A percentile compares a stretch with the other conserved stretches of the same genome.
Conservation (phyloP, 768 basidiomycete genomes). For the Naematelia aurantialba region DNA sequence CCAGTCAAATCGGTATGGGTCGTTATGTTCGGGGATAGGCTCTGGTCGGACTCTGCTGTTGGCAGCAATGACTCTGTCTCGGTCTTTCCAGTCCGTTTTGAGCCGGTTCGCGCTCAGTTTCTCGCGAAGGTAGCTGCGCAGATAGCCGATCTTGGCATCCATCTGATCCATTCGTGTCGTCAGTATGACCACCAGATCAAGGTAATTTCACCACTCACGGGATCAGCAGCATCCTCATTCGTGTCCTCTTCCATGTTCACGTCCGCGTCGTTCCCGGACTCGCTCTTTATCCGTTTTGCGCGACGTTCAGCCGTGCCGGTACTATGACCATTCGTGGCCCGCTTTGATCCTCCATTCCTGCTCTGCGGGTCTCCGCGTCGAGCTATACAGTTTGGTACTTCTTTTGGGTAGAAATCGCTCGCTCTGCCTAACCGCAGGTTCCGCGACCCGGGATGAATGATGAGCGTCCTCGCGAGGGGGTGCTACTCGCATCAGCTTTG, state of each 20-base stretch:
- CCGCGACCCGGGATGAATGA: constrained; percentile 52
- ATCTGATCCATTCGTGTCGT: constrained; percentile 44
- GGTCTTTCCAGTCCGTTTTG: constrained; percentile 44
- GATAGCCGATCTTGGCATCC: constrained; percentile 64
- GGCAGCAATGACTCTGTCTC: constrained; percentile 52
- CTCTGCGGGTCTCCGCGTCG: constrained; percentile 14
- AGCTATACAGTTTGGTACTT: constrained; percentile 47
- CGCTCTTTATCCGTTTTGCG: constrained; percentile 18
- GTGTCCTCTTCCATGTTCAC: constrained; percentile 11
- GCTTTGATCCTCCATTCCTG: background rate
- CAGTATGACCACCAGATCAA: background rate
- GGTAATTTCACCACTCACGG: constrained; percentile 20
- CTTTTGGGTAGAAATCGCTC: constrained; percentile 48
- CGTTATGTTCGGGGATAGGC: constrained; percentile 77
- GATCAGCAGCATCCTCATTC: constrained; percentile 21
- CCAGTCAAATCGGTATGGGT: constrained; percentile 81
- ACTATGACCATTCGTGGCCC: constrained; percentile 11
- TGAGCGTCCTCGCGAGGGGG: constrained; percentile 35
- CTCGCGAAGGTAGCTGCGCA: constrained; percentile 50
- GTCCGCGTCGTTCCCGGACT: background rate
- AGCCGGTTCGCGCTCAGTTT: constrained; percentile 58
- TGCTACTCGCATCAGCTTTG: constrained; percentile 14
- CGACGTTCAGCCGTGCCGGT: constrained; percentile 1
- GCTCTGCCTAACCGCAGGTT: constrained; percentile 51
- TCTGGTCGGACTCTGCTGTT: constrained; percentile 82